phyloP scores from a whole-genome alignment of 768 basidiomycete species.

The Boletus pseudopeckii region DNA sequence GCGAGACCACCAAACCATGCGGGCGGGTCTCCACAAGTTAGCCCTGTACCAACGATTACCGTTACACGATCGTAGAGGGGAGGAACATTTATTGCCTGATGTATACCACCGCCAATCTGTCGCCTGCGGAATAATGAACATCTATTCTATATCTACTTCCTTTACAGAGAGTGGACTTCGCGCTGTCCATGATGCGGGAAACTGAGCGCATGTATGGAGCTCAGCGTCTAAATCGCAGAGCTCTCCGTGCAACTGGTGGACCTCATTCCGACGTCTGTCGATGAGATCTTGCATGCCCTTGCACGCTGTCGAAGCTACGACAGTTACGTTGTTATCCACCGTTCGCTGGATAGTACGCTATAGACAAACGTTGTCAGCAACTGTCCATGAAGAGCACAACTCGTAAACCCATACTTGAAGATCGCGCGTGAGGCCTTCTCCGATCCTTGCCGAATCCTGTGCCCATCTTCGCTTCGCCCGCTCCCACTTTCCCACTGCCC shows the following conservation, averaged over 20 bases:
- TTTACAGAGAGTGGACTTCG: not conserved
- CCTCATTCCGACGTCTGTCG: slow-evolving; percentile 41
- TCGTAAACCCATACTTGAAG: slow-evolving; percentile 44
- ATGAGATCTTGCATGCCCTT: slow-evolving; percentile 41
- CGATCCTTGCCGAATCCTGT: slow-evolving; percentile 61
- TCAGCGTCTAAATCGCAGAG: slow-evolving; percentile 39
- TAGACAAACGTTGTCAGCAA: not conserved
- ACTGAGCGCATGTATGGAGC: slow-evolving; percentile 18
- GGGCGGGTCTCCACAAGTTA: slow-evolving; percentile 1
- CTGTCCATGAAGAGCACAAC: not conserved
- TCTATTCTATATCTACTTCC: slow-evolving; percentile 11
- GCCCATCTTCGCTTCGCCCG: slow-evolving; percentile 63
- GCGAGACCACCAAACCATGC: slow-evolving; percentile 3
- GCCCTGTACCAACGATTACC: slow-evolving; percentile 27
- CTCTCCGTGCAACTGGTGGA: slow-evolving; percentile 42
- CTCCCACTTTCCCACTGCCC: slow-evolving; percentile 68
- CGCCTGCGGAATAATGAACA: slow-evolving; percentile 1
- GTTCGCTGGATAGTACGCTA: slow-evolving; percentile 47
- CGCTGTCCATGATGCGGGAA: slow-evolving; percentile 8
- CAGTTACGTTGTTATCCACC: slow-evolving; percentile 50
- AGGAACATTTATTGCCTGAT: slow-evolving; percentile 22
- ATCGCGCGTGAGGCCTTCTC: slow-evolving; percentile 62
- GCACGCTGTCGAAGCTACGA: slow-evolving; percentile 51
- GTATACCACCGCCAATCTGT: slow-evolving; percentile 25
- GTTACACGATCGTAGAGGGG: slow-evolving; percentile 24